Conservation (phyloP, 1,284 basidiomycete genomes). For the Stygiomarasmius scandens region DNA sequence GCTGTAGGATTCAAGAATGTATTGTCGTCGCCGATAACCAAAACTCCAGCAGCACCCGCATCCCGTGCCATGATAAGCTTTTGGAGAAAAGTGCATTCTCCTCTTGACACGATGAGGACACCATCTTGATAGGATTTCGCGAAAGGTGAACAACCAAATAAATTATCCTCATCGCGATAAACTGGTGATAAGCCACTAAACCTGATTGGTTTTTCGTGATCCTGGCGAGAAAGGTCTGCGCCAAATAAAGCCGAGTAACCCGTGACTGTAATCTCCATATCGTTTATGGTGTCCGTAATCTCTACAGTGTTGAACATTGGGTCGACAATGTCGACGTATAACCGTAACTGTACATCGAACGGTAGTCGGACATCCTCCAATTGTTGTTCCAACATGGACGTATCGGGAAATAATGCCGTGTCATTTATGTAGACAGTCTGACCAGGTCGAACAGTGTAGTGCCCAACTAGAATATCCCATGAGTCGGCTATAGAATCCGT, state of each 20-base stretch:
- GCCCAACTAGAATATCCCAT: conserved; percentile 63
- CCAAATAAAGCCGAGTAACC: conserved; percentile 76
- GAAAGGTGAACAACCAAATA: conserved; percentile 63
- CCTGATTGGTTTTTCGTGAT: conserved; percentile 43
- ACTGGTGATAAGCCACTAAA: conserved; percentile 54
- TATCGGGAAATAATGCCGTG: conserved; percentile 49
- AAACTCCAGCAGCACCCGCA: conserved; percentile 73
- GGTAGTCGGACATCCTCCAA: conserved; percentile 25
- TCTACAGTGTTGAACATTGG: conserved; percentile 40
- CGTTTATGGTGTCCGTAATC: conserved; percentile 30
- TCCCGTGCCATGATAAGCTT: conserved; percentile 69
- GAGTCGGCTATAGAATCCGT: neutral
- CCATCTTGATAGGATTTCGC: conserved; percentile 46
- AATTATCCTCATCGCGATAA: conserved; percentile 51
- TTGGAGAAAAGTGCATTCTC: conserved; percentile 81
- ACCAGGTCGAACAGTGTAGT: conserved; percentile 76
- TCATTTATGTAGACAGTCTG: conserved; percentile 85
- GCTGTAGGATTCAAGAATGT: conserved; percentile 68
- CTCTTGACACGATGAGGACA: conserved; percentile 63
- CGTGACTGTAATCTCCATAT: conserved; percentile 50
- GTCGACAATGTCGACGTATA: conserved; percentile 57
- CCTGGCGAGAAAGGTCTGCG: conserved; percentile 51
- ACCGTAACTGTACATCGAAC: conserved; percentile 57
- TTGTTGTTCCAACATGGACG: conserved; percentile 20
- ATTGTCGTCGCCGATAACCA: conserved; percentile 71